Evolutionary conservation across 352 stramenopile species (phyloP), one percentile per base, ranked within the genome.

Genomic region (Globisporangium canariense): DNA sequence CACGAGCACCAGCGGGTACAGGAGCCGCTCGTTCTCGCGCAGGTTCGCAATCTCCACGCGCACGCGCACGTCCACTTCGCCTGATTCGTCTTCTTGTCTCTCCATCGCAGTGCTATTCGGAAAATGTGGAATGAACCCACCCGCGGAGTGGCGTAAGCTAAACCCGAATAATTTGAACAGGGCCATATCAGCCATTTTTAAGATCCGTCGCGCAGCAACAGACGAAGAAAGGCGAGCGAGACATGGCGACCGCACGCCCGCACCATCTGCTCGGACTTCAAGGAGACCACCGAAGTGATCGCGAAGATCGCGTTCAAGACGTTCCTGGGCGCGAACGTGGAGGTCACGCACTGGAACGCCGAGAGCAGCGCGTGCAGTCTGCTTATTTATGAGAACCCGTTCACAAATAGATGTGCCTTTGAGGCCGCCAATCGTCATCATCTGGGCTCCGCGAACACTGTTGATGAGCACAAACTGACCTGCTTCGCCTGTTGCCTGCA

Each of bases 281-380:
- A 82, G 40, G 94, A 98, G 62, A 98, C 96, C 16, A 82, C 92
- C 32, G 94, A 99, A 57, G 90, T 98, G 25, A 86, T 99, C 62
- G 87, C 94, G 41, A 98, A 98, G 65, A 89, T 98, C 32, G 97
- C 94, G 7, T 98, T 99, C 69, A 97, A 97, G 73, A 99, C 99
- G 97, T 99, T 99, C 69, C 73, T 99, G 22, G 97, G 97, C 20
- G 88, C 99, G 59, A 93, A 85, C 50, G 90, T 85, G 36, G 96
- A 99, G 40, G 85, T 98, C 4, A 62, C 77, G 30, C 86, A 93
- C 68, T 97, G 95, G 84, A 96, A 96, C 67, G 73, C 78, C 34
- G 89, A 98, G 43, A 81, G 81, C 46, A 94, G 65, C 5, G 76
- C 80, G 4, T 99, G 97, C 69, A 97, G 83, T 65, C 84, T 99